Base-by-base conservation (phyloP, 768 basidiomycete genomes). In the Trametes coccinea region DNA sequence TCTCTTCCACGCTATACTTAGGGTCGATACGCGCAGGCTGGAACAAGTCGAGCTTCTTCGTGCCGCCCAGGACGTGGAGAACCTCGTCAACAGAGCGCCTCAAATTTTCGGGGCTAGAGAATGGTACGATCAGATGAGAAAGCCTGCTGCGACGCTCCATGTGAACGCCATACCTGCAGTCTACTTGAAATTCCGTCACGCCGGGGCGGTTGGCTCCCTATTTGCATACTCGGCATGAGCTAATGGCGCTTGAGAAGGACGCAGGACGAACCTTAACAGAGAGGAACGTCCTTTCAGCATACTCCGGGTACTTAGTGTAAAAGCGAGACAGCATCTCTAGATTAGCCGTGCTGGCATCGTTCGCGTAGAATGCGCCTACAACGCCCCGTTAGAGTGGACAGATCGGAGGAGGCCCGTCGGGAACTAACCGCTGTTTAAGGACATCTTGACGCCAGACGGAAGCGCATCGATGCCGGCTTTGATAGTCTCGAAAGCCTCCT, bases 401-500 rank as follows among this genome's bases (percentile, higher is more conserved):
- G 14, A 11, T 22, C 16, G n/a, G n/a, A 1, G 30, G 13, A 13
- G 4, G 6, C 10, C 10, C 5, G 9, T 11, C 10, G 16, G 17
- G 31, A 2, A 64, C 72, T 11, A 59, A 77, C 82, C 79, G 65
- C 78, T 78, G 64, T 84, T 84, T 66, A 86, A 59, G 50, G 84
- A 64, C 67, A 81, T 77, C 67, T 82, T 83, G 29, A 70, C 71
- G n/a, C 78, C 80, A 0, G 72, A 64, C 1, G 79, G 78, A 16
- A 81, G 68, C 0, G 73, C 70, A 39, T 79, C 74, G 60, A 82
- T 65, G 4, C 78, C 79, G n/a, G 77, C 77, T 69, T 82, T 84
- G 74, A 89, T 86, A 1, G 84, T 76, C 11, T 79, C 82, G 62
- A 90, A 87, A 9, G 81, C 81, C 39, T 83, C 77, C 53, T 84